Percentiles rank a stretch among this genome's conserved stretches.
These are phyloP conservation scores for Botrytis medusae DNA, from an alignment of 2,329 filamentous ascomycete genomes.

Conservation along the genomic window DNA sequence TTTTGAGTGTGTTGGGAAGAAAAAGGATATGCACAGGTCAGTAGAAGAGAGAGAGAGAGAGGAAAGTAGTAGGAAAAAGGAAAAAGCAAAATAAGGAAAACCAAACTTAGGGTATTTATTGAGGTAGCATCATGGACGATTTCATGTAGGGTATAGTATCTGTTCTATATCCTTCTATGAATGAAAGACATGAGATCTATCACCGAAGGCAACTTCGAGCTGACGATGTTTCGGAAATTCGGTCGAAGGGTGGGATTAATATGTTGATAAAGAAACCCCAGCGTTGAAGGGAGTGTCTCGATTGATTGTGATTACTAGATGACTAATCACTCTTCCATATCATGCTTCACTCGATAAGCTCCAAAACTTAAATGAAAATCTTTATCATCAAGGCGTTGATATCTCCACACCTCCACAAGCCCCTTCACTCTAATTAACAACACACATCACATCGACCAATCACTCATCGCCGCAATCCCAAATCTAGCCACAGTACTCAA, in stretches of 20 bases:
- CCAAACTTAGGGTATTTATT: constrained; percentile 1
- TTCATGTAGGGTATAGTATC: not conserved
- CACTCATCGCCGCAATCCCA: not conserved
- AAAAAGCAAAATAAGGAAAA: constrained; percentile 8
- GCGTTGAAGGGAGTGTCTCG: not conserved
- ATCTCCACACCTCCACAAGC: not conserved
- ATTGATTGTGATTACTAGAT: not conserved
- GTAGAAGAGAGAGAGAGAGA: constrained; percentile 3
- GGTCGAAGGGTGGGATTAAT: not conserved
- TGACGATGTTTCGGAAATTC: constrained; percentile 10
- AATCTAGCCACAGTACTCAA: not conserved
- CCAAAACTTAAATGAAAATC: not conserved
- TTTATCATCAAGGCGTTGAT: constrained; percentile 10
- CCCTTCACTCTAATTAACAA: constrained; percentile 1
- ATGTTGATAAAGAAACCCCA: not conserved
- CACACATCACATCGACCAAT: not conserved
- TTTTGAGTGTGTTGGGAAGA: not conserved
- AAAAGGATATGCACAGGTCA: constrained; percentile 4
- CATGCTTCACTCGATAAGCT: not conserved
- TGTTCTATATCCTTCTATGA: constrained; percentile 15
- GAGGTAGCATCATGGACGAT: not conserved
- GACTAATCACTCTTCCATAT: not conserved
- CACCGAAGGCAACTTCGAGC: constrained; percentile 19
- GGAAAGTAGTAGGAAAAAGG: constrained; percentile 2
- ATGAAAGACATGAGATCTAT: not conserved